phyloP scores from a whole-genome alignment of 2,329 filamentous ascomycete species.

The Penicillium sp. region DNA sequence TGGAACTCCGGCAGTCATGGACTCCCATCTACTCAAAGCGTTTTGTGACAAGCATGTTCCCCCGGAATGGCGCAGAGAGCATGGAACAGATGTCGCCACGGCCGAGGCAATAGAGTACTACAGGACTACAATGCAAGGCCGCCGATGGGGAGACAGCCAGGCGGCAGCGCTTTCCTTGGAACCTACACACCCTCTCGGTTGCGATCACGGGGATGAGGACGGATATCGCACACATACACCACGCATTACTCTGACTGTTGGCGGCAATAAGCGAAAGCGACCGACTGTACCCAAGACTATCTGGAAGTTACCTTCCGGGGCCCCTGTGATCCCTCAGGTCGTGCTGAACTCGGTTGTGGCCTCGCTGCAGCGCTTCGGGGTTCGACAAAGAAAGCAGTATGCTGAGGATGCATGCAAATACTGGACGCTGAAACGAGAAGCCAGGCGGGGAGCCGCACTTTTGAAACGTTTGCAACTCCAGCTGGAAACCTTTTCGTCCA shows the following conservation, averaged over 20 bases:
- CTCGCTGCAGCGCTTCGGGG: slow-evolving; percentile 71
- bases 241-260: slow-evolving; percentile 47
- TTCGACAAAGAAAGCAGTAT: slow-evolving; percentile 82
- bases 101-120: slow-evolving; percentile 81
- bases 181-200: slow-evolving; percentile 56
- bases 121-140: slow-evolving; percentile 78
- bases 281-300: slow-evolving; percentile 57
- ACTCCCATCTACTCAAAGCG: slow-evolving; percentile 76
- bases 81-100: slow-evolving; percentile 70
- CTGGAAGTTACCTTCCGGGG: slow-evolving; percentile 90
- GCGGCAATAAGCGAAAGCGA: slow-evolving; percentile 53
- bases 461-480: slow-evolving; percentile 88
- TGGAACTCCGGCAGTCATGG: slow-evolving; percentile 69
- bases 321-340: slow-evolving; percentile 82
- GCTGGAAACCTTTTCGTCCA: slow-evolving; percentile 91
- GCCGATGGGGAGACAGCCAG: slow-evolving; percentile 86
- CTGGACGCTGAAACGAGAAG: slow-evolving; percentile 94
- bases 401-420: slow-evolving; percentile 89
- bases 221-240: slow-evolving; percentile 35
- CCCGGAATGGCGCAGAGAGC: slow-evolving; percentile 75
- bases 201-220: slow-evolving; percentile 37
- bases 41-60: slow-evolving; percentile 95
- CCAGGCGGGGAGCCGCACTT: slow-evolving; percentile 78
- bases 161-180: slow-evolving; percentile 71
- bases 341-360: slow-evolving; percentile 79